Evolutionary conservation across 106 monocot genomes (phyloP), one percentile per base, ranked within the genome.

Genomic region (Dendrobium officinale): DNA sequence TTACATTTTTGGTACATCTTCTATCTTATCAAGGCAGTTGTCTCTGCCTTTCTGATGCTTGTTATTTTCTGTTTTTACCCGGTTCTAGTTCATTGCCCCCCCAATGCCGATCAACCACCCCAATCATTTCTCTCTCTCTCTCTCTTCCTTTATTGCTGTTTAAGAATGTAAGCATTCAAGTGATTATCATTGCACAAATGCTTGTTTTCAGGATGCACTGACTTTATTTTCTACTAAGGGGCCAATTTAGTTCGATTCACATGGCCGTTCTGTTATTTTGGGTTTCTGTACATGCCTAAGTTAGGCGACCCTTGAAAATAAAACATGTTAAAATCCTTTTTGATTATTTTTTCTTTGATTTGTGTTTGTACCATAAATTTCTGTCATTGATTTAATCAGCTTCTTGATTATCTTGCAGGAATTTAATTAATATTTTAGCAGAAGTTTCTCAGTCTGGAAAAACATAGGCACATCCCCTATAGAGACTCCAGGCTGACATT

Each of bases 401-500:
- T 48, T 18, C n/a, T 43, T 76, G 70, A 45, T 64, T 43, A 54
- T 22, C 11, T 44, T 82, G 77, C 87, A 99, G 99, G 88, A 99
- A 99, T 79, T 81, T 99, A 78, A 99, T 99, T 27, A 93, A 93
- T 83, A 99, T 99, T 72, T 82, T 99, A 41, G 99, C 93, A 29
- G 99, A 99, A 85, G 82, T 95, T 59, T 91, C 93, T 51, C 92
- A 95, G 55, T 90, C 95, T 68, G 99, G 99, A 40, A 99, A n/a
- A 95, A 75, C 88, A 93, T 64, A 93, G 99, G 67, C 99, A 99
- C 84, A 89, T 99, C 79, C 99, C 99, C 45, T 99, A 99, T 82
- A 86, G 99, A 42, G 95, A 99, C 83, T 99, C 99, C 49, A 99
- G 79, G 87, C 83, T 99, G 75, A 99, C 99, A 67, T 99, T 99